Base-by-base conservation (phyloP, 108 stramenopile genomes). In the Nitzschia putrida region DNA sequence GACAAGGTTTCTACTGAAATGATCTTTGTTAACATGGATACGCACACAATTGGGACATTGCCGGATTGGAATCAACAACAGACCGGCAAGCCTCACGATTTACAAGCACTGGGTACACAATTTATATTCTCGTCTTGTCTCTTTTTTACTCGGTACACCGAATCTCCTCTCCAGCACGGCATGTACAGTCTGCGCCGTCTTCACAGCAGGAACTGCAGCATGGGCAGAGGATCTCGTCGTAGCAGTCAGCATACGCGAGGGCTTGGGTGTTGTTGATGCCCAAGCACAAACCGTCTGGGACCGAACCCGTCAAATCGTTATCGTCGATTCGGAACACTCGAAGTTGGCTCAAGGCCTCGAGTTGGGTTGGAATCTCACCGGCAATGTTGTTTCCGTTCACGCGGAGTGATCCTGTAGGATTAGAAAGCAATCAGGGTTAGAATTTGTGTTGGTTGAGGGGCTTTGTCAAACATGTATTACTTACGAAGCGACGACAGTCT, bases 301-400 rank as follows among this genome's bases (percentile, higher is more conserved):
- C 66, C 37, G 52, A 22, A 7, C 77, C 77, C 3, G 69, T 77
- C 44, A 77, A 43, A 57, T 77, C 69, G 60, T 78, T 78, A 1
- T 67, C 58, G 61, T 77, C 76, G 38, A 77, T 54, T 40, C 76
- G 69, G 47, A 77, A 71, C 24, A 71, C 69, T 12, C 76, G 63
- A 22, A 77, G 38, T 11, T 58, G 25, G 21, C 45, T 47, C 53
- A 77, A 60, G 29, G 14, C 23, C 14, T 63, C 7, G 9, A 77
- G 37, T 49, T 68, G 39, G 25, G 20, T 12, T 7, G 76, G 76
- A 20, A 77, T 10, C 24, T 42, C 53, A 47, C 76, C 76, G 18
- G 57, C 69, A 18, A 77, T 53, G 24, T 38, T 43, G 57, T 77
- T 77, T 2, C 69, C 76, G 11, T 50, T 52, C 25, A 77, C 20